Evolutionary conservation across 2,329 filamentous ascomycete genomes (phyloP), one percentile per base, ranked within the genome.

Genomic region (Parastagonospora avenae): DNA sequence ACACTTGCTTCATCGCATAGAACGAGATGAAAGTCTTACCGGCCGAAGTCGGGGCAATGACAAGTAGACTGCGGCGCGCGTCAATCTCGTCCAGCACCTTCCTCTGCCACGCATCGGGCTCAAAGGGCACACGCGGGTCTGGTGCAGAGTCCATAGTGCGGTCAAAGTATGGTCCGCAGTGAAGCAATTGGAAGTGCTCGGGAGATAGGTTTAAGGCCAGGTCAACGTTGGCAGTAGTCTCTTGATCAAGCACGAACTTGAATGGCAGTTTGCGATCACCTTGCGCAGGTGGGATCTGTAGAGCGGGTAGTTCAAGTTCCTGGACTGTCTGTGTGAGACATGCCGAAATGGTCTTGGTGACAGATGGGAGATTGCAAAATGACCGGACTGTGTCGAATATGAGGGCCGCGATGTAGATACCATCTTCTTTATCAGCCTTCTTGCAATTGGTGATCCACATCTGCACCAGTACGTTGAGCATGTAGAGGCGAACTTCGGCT

Each of bases 1-100:
- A 76, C 1, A 92, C 77, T 64, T 90, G 86, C 63, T 89, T 87
- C 87, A 92, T 93, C 1, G 89, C 89, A 61, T 93, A 92, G 70
- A 92, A 93, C 1, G 85, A 88, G 51, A 92, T 92, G 69, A 92
- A 93, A 0, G 89, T 93, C 71, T 92, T 93, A 59, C 90, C 90
- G 0, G 90, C 86, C 19, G 86, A 90, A 0, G 89, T 93, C 0
- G 89, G 89, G 0, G 89, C 89, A 8, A 92, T 85, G 0, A 91
- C 87, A 51, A 92, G 86, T 0, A 91, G 75, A 59, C 87, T 91
- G 57, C 85, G 82, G 46, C 88, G 79, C 0, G 79, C 80, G 67
- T 93, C 89, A 32, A 92, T 86, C 33, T 84, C 82, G 55, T 93
- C 87, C 0, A 93, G 78, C 0, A 92, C 89, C 32, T 84, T 78